phyloP scores from a whole-genome alignment of 2,329 filamentous ascomycete genomes.

The Trichoderma citrinoviride region DNA sequence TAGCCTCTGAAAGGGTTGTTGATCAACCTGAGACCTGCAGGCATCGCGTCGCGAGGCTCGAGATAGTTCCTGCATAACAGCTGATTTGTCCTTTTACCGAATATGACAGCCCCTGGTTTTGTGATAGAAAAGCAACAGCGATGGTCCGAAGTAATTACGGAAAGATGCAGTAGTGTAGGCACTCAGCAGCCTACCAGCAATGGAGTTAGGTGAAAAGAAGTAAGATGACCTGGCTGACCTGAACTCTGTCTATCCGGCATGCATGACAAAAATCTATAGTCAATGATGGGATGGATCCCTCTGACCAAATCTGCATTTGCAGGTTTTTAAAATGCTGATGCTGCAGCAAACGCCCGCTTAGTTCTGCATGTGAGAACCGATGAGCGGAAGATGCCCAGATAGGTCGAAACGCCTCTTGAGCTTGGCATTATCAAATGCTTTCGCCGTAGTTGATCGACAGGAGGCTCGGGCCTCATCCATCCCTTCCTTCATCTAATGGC shows the following conservation, averaged over 20 bases:
- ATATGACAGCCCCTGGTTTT: neutral
- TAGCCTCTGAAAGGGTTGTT: neutral
- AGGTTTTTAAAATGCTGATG: neutral
- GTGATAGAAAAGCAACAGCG: neutral
- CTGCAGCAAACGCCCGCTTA: neutral
- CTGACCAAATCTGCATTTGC: neutral
- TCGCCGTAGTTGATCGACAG: slow-evolving; percentile 11
- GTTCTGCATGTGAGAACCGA: neutral
- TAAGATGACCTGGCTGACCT: neutral
- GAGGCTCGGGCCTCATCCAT: neutral
- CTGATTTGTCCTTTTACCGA: neutral
- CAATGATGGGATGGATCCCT: neutral
- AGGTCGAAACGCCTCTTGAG: neutral
- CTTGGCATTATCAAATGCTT: slow-evolving; percentile 17
- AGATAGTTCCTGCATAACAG: neutral
- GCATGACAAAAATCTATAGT: neutral
- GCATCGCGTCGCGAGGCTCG: neutral
- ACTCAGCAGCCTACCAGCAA: neutral
- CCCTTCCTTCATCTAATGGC: neutral
- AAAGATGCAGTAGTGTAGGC: neutral
- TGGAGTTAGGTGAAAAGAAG: neutral
- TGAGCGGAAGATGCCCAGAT: neutral
- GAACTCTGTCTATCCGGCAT: neutral
- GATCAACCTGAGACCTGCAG: neutral
- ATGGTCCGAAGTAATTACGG: neutral